Conservation (phyloP, 257 asterid species). For the Gentiana straminea region DNA sequence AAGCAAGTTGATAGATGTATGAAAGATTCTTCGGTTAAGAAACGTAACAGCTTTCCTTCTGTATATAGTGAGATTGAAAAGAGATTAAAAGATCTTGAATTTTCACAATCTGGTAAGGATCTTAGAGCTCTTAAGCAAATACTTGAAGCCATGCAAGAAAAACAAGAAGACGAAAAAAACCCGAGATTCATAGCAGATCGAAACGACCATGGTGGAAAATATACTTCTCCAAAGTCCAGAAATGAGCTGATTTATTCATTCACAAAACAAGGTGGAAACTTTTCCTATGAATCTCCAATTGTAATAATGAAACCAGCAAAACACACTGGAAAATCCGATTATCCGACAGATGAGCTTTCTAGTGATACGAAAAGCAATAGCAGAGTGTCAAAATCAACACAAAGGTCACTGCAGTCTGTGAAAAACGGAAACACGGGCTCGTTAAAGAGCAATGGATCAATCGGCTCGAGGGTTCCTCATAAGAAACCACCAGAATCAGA, state of each 20-base stretch:
- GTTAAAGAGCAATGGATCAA: conserved; percentile 43
- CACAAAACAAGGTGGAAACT: conserved; percentile 25
- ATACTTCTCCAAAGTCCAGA: conserved; percentile 25
- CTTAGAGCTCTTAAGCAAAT: conserved; percentile 96
- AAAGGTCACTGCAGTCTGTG: conserved; percentile 33
- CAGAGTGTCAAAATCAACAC: conserved; percentile 30
- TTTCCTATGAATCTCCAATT: conserved; percentile 56
- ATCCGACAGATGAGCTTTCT: conserved; percentile 20
- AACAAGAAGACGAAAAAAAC: conserved; percentile 47
- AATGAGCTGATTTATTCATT: conserved; percentile 22
- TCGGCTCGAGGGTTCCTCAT: conserved; percentile 65
- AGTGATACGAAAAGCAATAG: conserved; percentile 24
- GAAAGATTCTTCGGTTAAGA: conserved; percentile 33
- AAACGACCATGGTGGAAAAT: conserved; percentile 25
- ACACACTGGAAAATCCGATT: conserved; percentile 13
- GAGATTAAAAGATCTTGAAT: conserved; percentile 78
- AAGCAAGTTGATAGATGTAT: conserved; percentile 39
- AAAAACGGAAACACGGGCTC: conserved; percentile 39
- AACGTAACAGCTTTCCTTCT: conserved; percentile 41
- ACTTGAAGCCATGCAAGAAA: conserved; percentile 80
- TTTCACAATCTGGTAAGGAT: conserved; percentile 81
- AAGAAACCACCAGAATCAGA: conserved; percentile 56
- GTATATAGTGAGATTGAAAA: conserved; percentile 90
- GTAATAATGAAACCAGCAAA: conserved; percentile 93
- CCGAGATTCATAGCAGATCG: conserved; percentile 32